Conservation (phyloP, 2,329 filamentous ascomycete genomes). For the Thielaviopsis musarum region DNA sequence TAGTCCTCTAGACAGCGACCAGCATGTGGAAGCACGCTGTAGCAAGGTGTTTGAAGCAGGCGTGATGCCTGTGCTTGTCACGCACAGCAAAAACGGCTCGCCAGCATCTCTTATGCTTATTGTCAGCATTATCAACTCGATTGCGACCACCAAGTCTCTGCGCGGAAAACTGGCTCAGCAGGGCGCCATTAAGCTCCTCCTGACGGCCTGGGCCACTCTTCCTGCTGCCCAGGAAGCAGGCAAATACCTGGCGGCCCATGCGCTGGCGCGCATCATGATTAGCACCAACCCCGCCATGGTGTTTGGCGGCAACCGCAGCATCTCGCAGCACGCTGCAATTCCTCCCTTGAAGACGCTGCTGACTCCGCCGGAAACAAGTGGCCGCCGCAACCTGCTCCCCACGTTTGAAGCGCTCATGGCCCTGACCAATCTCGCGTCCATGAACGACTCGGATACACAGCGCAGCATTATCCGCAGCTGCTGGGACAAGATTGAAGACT, state of each 20-base stretch:
- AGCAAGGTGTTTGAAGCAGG: conserved; percentile 63
- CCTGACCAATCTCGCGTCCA: conserved; percentile 81
- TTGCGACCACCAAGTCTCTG: conserved; percentile 57
- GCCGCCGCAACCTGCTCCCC: conserved; percentile 63
- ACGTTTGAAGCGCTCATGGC: conserved; percentile 84
- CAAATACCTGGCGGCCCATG: conserved; percentile 53
- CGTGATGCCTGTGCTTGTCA: conserved; percentile 59
- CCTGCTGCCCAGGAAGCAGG: conserved; percentile 30
- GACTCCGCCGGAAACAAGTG: conserved; percentile 40
- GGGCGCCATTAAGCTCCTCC: conserved; percentile 73
- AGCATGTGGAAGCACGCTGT: conserved; percentile 60
- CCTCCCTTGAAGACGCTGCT: conserved; percentile 65
- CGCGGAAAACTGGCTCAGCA: conserved; percentile 77
- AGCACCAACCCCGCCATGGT: conserved; percentile 71
- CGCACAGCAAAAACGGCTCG: conserved; percentile 57
- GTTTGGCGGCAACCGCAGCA: conserved; percentile 61
- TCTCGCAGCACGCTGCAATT: conserved; percentile 63
- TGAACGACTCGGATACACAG: conserved; percentile 48
- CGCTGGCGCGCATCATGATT: conserved; percentile 70
- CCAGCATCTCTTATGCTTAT: conserved; percentile 54
- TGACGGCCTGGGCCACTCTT: conserved; percentile 51
- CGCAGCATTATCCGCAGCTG: conserved; percentile 54
- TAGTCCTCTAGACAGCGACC: conserved; percentile 58
- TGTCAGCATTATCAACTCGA: conserved; percentile 57
- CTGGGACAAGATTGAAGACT: conserved; percentile 66